Evolutionary conservation across 306 rosid species (phyloP).

Genomic region (Herpetospermum pedunculosum): DNA sequence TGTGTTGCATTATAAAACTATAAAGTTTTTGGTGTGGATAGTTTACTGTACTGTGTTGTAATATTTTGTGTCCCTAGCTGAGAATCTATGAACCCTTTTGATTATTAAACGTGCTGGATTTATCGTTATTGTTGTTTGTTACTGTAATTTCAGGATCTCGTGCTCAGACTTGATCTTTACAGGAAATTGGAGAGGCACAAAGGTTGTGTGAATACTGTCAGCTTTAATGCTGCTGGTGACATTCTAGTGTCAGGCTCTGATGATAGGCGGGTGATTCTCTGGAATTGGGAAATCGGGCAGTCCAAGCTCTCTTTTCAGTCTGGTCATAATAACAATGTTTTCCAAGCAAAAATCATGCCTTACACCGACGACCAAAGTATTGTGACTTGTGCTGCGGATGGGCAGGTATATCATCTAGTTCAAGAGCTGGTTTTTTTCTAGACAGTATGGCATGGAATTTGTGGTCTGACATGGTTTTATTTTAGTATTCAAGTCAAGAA

Average conservation of each 20-base stretch:
- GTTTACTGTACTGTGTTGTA: no score
- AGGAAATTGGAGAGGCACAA: conserved; percentile 57
- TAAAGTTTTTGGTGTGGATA: background rate
- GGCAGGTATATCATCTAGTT: conserved; percentile 42
- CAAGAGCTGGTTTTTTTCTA: background rate
- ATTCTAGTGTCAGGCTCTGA: conserved; percentile 76
- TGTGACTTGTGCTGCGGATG: conserved; percentile 90
- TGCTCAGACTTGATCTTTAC: conserved; percentile 54
- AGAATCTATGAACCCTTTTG: background rate
- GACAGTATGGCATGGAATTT: background rate
- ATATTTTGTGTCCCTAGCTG: background rate
- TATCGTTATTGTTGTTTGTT: background rate
- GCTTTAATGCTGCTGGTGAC: conserved; percentile 71
- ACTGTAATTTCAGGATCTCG: conserved; percentile 44
- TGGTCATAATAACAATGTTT: conserved; percentile 61
- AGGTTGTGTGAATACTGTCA: conserved; percentile 75
- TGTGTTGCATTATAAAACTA: background rate
- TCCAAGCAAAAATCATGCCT: conserved; percentile 79
- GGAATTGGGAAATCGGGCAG: conserved; percentile 69
- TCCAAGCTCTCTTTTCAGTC: conserved; percentile 45
- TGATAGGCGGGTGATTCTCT: conserved; percentile 61
- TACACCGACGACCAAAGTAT: conserved; percentile 54
- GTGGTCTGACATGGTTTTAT: background rate
- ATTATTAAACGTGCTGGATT: background rate
- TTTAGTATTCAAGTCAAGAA: background rate